Evolutionary conservation across 2,329 filamentous ascomycete genomes (phyloP), one percentile per base, ranked within the genome.

Genomic region (Fusarium clavum): DNA sequence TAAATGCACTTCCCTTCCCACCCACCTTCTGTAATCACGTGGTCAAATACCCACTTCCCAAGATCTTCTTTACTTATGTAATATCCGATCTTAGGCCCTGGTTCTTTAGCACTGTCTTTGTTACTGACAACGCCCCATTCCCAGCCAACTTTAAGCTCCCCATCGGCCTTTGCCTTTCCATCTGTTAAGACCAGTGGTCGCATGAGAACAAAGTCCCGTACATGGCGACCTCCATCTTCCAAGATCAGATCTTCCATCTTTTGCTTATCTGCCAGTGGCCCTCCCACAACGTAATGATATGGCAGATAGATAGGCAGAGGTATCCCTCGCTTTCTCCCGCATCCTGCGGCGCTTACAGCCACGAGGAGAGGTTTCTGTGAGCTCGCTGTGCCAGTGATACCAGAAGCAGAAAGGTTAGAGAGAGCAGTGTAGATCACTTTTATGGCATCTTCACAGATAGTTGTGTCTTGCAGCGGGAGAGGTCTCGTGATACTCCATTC

Each of bases 1-100:
- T 53, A 53, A 16, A 53, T 22, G 25, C 49, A 53, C 9, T 53
- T 53, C 18, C 49, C 49, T 53, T 53, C 49, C 49, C 49, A 53
- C 6, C 25, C 49, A 13, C 34, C 34, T 11, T 53, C 18, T 13
- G 13, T 30, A 38, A 38, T 11, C 9, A 38, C 32, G 6, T 38
- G 34, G 34, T 38, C 1, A 11, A 38, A 38, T n/a, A 38, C 34
- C 34, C 34, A 38, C 16, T n/a, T n/a, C 9, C 34, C 34, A 38
- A 38, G 34, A 38, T 38, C 16, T 11, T 38, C 34, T 38, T 38
- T 38, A 38, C 16, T 38, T 4, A 38, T 38, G 9, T n/a, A n/a
- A 38, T 38, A 38, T n/a, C 34, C 34, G 34, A 38, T n/a, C 5
- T 38, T n/a, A 6, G 34, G 34, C 34, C 34, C 34, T 11, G 34